A percentile compares a stretch with the other conserved stretches of the same genome.
Evolutionary conservation across 768 basidiomycete genomes (phyloP).

Genomic region (Kwoniella mangroviensis): DNA sequence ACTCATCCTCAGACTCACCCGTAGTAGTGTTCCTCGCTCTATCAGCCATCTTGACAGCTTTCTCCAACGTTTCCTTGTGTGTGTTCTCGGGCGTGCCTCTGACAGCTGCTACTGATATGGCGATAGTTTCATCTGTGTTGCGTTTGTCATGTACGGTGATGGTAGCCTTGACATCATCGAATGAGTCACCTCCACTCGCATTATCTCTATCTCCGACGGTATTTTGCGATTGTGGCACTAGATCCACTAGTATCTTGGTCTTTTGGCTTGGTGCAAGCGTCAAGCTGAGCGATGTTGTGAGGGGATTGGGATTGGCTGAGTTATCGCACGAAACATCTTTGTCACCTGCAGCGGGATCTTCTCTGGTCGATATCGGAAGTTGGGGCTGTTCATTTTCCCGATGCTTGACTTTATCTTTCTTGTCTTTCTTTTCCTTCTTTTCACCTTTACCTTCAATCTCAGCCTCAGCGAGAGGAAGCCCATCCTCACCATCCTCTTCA

Average conservation of each 20-base stretch:
- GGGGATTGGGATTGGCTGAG: background rate
- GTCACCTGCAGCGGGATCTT: too few species aligned
- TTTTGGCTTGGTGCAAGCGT: slow-evolving; percentile 47
- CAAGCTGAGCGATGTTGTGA: slow-evolving; percentile 28
- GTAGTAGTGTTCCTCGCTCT: slow-evolving; percentile 15
- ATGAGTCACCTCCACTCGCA: slow-evolving; percentile 1
- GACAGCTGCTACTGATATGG: slow-evolving; percentile 26
- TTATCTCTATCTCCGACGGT: slow-evolving; percentile 17
- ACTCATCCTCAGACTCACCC: slow-evolving; percentile 7
- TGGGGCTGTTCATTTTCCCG: background rate
- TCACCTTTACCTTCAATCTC: slow-evolving; percentile 5
- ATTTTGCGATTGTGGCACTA: slow-evolving; percentile 25
- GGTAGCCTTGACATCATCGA: slow-evolving; percentile 18
- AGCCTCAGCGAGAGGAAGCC: background rate
- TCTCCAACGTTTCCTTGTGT: slow-evolving; percentile 1
- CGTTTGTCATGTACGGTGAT: slow-evolving; percentile 48
- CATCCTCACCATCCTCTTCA: slow-evolving; percentile 14
- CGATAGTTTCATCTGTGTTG: slow-evolving; percentile 48
- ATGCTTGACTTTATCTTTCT: background rate
- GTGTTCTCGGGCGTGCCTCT: slow-evolving; percentile 13
- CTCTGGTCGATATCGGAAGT: too few species aligned
- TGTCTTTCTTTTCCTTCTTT: background rate
- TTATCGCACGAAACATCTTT: background rate
- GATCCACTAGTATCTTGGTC: slow-evolving; percentile 41
- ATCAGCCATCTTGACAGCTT: slow-evolving; percentile 13